A percentile compares a stretch with the other conserved stretches of the same genome.
Evolutionary conservation across 768 basidiomycete species (phyloP).

Genomic region (Kockovaella imperatae): DNA sequence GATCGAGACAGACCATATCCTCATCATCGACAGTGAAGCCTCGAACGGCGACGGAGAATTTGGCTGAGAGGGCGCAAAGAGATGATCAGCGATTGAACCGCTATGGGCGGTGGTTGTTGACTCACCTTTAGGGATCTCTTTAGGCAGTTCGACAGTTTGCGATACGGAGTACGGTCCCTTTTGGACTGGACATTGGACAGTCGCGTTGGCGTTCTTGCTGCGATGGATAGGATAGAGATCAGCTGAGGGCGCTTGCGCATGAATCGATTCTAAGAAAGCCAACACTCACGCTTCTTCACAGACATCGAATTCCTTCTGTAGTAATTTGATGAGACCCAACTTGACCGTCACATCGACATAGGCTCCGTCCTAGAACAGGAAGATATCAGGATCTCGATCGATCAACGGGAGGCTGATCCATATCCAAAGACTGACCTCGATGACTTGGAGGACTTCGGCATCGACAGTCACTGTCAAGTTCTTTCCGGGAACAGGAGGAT

Average conservation of each 20-base stretch:
- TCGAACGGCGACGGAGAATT: constrained; percentile 62
- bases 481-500: constrained; percentile 81
- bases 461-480: constrained; percentile 76
- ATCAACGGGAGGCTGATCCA: neutral
- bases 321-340: constrained; percentile 83
- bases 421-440: constrained; percentile 54
- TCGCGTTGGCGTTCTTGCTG: constrained; percentile 67
- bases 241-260: neutral
- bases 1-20: constrained; percentile 68
- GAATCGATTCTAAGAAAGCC: neutral
- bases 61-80: constrained; percentile 53
- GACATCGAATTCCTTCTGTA: constrained; percentile 73
- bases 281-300: constrained; percentile 84
- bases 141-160: constrained; percentile 80
- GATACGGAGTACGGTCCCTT: constrained; percentile 62
- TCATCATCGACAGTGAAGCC: constrained; percentile 68
- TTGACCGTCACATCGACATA: constrained; percentile 85
- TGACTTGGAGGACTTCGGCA: constrained; percentile 53
- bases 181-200: constrained; percentile 75
- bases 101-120: neutral
- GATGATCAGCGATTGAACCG: neutral
- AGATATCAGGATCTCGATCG: neutral
- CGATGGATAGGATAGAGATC: constrained; percentile 1
- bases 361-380: constrained; percentile 65
- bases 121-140: constrained; percentile 73